Evolutionary conservation across 2,329 filamentous ascomycete species (phyloP).

Genomic region (Colletotrichum echinochloae): DNA sequence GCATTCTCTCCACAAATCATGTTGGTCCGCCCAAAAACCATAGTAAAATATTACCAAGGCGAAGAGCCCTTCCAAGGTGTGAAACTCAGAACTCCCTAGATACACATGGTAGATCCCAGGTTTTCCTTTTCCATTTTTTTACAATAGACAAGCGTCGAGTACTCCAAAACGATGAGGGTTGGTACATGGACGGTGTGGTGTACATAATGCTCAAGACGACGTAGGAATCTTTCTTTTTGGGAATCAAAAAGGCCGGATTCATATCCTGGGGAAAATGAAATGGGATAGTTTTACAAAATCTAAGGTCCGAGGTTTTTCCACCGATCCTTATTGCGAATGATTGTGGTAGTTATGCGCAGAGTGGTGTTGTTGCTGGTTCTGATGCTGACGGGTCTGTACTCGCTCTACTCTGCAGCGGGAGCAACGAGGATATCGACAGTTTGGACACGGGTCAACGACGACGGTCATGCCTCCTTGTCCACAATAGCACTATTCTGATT

Average conservation of each 20-base stretch:
- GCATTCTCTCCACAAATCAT: too few relatives aligned
- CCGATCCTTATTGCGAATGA: background rate
- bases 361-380: background rate
- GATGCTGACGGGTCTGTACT: background rate
- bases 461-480: slow-evolving; percentile 13
- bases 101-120: too few relatives aligned
- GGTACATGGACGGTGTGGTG: background rate
- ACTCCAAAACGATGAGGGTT: background rate
- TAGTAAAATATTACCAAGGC: too few relatives aligned
- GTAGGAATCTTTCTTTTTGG: background rate
- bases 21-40: too few relatives aligned
- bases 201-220: too few relatives aligned
- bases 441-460: background rate
- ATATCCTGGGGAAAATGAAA: too few relatives aligned
- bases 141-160: too few relatives aligned
- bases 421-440: slow-evolving; percentile 2
- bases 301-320: background rate
- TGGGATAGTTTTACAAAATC: background rate
- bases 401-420: background rate
- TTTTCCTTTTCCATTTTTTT: too few relatives aligned
- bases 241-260: background rate
- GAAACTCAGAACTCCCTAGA: too few relatives aligned
- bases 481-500: slow-evolving; percentile 7
- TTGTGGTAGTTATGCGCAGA: background rate
- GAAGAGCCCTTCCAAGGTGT: too few relatives aligned